Conservation (phyloP, 2,329 filamentous ascomycete genomes). For the Ophiostoma ulmi region DNA sequence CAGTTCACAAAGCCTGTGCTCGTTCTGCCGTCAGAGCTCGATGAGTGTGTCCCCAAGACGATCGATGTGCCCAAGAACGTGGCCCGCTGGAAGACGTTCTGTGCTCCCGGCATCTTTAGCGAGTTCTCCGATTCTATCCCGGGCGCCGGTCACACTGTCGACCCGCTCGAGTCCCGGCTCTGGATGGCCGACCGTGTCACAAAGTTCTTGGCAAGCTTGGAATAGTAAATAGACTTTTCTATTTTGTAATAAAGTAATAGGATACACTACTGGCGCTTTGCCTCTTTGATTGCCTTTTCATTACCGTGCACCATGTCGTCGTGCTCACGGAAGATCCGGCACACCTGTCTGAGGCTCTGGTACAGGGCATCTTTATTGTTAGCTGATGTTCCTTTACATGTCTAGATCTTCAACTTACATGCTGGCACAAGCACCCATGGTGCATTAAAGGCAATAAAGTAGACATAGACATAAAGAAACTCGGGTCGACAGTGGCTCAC, state of each 20-base stretch:
- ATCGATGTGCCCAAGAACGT: slow-evolving; percentile 57
- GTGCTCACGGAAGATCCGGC: slow-evolving; percentile 2
- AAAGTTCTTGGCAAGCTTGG: slow-evolving; percentile 40
- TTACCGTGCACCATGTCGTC: neutral
- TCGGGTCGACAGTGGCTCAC: slow-evolving; percentile 54
- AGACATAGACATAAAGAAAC: slow-evolving; percentile 57
- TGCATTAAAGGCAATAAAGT: slow-evolving; percentile 56
- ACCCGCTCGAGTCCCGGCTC: slow-evolving; percentile 41
- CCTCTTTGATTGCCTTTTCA: neutral
- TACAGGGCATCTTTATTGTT: neutral
- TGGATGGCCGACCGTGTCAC: slow-evolving; percentile 48
- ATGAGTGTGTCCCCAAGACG: slow-evolving; percentile 57
- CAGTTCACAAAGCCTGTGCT: slow-evolving; percentile 55
- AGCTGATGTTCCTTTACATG: neutral
- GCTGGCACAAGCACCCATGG: slow-evolving; percentile 56
- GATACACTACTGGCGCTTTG: neutral
- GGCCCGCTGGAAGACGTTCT: slow-evolving; percentile 50
- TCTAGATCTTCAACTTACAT: slow-evolving; percentile 39
- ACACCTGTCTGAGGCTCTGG: neutral
- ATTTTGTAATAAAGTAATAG: neutral
- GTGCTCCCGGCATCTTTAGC: slow-evolving; percentile 42
- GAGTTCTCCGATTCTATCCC: slow-evolving; percentile 50
- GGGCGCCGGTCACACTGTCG: slow-evolving; percentile 48
- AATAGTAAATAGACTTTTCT: slow-evolving; percentile 11
- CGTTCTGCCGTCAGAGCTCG: slow-evolving; percentile 59